Conservation (phyloP, 2,329 filamentous ascomycete genomes). For the Dactylellina haptotyla region DNA sequence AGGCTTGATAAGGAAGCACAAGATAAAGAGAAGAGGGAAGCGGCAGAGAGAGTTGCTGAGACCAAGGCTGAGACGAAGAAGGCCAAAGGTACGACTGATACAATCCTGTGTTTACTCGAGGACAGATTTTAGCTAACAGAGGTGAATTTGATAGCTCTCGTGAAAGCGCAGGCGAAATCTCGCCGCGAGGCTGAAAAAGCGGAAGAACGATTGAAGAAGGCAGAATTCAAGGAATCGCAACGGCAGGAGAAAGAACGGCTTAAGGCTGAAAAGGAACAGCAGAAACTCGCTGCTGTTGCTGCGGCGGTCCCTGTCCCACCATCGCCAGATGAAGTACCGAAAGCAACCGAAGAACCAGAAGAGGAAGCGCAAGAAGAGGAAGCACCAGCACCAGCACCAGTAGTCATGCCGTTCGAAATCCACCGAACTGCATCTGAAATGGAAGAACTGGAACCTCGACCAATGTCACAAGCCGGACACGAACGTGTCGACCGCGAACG, state of each 20-base stretch:
- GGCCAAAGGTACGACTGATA: conserved; percentile 27
- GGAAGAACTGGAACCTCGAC: conserved; percentile 48
- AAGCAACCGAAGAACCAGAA: not conserved
- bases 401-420: not conserved
- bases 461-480: conserved; percentile 43
- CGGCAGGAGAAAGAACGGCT: conserved; percentile 45
- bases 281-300: conserved; percentile 2
- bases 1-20: conserved; percentile 33
- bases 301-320: not conserved
- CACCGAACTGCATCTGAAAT: conserved; percentile 17
- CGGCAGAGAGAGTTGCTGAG: conserved; percentile 23
- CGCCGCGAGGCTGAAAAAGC: conserved; percentile 49
- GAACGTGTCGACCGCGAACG: conserved; percentile 36
- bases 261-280: conserved; percentile 19
- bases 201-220: conserved; percentile 47
- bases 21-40: conserved; percentile 28
- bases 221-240: conserved; percentile 43
- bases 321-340: not conserved
- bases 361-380: not conserved
- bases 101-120: not conserved
- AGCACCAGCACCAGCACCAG: not conserved
- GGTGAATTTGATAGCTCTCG: conserved; percentile 30
- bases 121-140: too few species aligned
- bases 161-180: conserved; percentile 41
- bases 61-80: conserved; percentile 42